Evolutionary conservation across 208 protist species (phyloP), one percentile per base, ranked within the genome.

Genomic region (Crithidia mellificae): DNA sequence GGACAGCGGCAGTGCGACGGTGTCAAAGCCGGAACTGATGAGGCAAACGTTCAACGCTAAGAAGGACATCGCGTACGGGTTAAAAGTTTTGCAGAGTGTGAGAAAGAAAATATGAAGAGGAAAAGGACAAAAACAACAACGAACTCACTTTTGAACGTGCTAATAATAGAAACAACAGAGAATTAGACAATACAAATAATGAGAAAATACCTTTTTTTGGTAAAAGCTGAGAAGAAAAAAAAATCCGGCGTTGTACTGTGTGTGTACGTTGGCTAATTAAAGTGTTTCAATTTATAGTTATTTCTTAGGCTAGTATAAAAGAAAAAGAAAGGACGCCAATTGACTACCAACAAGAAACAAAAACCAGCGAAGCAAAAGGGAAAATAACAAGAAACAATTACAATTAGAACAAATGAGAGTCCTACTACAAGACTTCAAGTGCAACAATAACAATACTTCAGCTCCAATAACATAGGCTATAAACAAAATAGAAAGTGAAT

Each of bases 21-120:
- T 64, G 58, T 93, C 88, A 64, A 93, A 91, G 68, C 72, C 57
- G 32, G 72, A 78, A 54, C 81, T 84, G n/a, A 90, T 68, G 1
- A 93, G 58, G 52, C 83, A 91, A 29, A 93, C 73, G 30, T 89
- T 91, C n/a, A 93, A 44, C 6, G 78, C 88, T 12, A 91, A 71
- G 20, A 91, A 61, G 12, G 83, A 84, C 77, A 83, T 89, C n/a
- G n/a, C n/a, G n/a, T n/a, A n/a, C n/a, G n/a, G n/a, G n/a, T n/a
- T n/a, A n/a, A n/a, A n/a, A n/a, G n/a, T n/a, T n/a, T n/a, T n/a
- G n/a, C n/a, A n/a, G n/a, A n/a, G n/a, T n/a, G n/a, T n/a, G n/a
- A n/a, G n/a, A n/a, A n/a, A n/a, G n/a, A n/a, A n/a, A n/a, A n/a
- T n/a, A n/a, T n/a, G n/a, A n/a, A n/a, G n/a, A n/a, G n/a, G n/a